These are phyloP conservation scores for Blastomyces percursus DNA, from an alignment of 2,329 filamentous ascomycete species.

Conservation along the genomic window DNA sequence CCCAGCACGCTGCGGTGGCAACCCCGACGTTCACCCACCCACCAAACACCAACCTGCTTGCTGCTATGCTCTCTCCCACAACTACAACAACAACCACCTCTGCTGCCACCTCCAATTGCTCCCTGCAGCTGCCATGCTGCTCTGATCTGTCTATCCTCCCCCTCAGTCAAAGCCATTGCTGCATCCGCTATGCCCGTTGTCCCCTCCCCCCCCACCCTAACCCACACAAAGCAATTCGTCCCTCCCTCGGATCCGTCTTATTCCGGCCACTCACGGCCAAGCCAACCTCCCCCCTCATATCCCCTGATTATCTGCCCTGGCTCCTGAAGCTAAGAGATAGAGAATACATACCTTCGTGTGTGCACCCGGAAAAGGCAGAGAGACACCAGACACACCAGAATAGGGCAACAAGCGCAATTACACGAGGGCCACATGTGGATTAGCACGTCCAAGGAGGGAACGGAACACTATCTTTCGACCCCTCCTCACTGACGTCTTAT, in stretches of 20 bases:
- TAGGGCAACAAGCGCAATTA: not conserved
- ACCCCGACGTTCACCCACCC: no score
- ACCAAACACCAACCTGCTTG: no score
- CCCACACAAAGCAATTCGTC: not conserved
- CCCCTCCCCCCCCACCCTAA: not conserved
- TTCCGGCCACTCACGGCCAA: not conserved
- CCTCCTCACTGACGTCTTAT: not conserved
- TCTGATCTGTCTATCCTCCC: not conserved
- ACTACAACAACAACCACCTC: not conserved
- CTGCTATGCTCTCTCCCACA: not conserved
- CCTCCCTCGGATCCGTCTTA: not conserved
- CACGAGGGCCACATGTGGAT: not conserved
- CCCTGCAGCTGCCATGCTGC: not conserved
- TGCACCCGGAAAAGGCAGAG: not conserved
- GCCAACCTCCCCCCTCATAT: not conserved
- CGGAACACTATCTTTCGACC: not conserved
- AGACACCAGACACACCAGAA: not conserved
- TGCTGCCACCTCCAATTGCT: not conserved
- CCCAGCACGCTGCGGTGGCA: no score
- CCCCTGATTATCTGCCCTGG: not conserved
- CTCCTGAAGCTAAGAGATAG: not conserved
- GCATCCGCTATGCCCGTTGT: not conserved
- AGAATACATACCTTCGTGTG: not conserved
- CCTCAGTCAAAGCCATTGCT: not conserved
- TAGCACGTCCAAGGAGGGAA: not conserved